Percentiles rank a stretch among this genome's conserved stretches.
phyloP scores from a whole-genome alignment of 495 filamentous ascomycete genomes.

The Hypoxylon trugodes region DNA sequence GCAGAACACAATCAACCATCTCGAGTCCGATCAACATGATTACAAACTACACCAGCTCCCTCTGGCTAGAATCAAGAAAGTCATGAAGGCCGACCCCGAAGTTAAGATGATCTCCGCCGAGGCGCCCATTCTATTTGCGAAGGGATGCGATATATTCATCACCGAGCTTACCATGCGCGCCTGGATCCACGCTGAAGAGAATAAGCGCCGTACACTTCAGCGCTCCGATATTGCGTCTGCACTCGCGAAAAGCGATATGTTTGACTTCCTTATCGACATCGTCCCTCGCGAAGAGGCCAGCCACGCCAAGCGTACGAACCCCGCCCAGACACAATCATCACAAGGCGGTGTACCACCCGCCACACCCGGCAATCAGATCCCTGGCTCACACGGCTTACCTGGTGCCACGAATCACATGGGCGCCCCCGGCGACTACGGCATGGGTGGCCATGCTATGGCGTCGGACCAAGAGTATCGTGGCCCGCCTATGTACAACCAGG shows the following conservation, averaged over 20 bases:
- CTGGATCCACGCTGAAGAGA: constrained; percentile 99
- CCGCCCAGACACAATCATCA: constrained; percentile 55
- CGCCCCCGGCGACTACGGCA: constrained; percentile 71
- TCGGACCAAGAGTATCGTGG: constrained; percentile 82
- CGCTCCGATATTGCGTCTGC: constrained; percentile 96
- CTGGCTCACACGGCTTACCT: constrained; percentile 67
- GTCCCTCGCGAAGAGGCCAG: constrained; percentile 94
- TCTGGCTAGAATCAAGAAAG: constrained; percentile 97
- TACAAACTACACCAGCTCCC: constrained; percentile 98
- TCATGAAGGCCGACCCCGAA: constrained; percentile 99
- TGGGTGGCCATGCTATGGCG: constrained; percentile 67
- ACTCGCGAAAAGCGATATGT: constrained; percentile 97
- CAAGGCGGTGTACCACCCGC: constrained; percentile 57
- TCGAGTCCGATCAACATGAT: constrained; percentile 94
- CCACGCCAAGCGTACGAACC: constrained; percentile 77
- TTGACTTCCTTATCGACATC: constrained; percentile 99
- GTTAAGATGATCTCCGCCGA: constrained; percentile 99
- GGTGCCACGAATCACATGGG: constrained; percentile 72
- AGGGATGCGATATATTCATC: constrained; percentile 99
- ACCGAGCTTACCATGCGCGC: constrained; percentile 99
- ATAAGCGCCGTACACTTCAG: constrained; percentile 95
- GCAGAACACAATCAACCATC: constrained; percentile 95
- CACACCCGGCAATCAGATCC: constrained; percentile 62
- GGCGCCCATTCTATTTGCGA: constrained; percentile 96
- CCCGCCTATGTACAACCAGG: constrained; percentile 81